These are phyloP conservation scores for Arabidopsis suecica DNA, from an alignment of 345 rosid genomes.

Conservation along the genomic window DNA sequence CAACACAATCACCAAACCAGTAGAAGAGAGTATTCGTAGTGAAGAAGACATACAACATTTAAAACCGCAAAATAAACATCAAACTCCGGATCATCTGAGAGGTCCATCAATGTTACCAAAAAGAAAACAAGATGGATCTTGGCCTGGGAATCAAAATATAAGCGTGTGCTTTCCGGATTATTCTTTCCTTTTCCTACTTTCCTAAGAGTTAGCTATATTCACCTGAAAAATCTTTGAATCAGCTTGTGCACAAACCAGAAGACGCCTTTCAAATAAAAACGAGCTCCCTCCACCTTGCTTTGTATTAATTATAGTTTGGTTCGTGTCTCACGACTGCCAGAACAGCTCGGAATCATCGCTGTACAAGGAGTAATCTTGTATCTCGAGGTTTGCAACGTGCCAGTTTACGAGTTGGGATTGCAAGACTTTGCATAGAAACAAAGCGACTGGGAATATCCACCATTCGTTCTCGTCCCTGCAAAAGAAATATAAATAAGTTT, in stretches of 20 bases:
- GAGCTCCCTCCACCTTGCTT: conserved; percentile 42
- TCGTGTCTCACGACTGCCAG: conserved; percentile 65
- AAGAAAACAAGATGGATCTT: conserved; percentile 40
- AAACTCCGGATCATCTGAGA: conserved; percentile 22
- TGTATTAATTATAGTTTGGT: conserved; percentile 22
- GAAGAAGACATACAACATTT: conserved; percentile 5
- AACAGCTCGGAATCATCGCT: conserved; percentile 75
- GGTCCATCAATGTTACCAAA: conserved; percentile 40
- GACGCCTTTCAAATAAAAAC: conserved; percentile 41
- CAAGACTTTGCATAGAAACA: conserved; percentile 70
- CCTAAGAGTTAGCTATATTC: conserved; percentile 49
- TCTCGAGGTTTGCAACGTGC: conserved; percentile 90
- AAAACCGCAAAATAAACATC: conserved; percentile 24
- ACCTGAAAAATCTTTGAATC: conserved; percentile 43
- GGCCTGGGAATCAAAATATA: conserved; percentile 25
- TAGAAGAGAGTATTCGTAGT: not conserved
- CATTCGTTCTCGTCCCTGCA: conserved; percentile 95
- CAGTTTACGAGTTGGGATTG: conserved; percentile 76
- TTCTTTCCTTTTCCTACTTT: conserved; percentile 39
- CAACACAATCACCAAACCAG: conserved; percentile 21
- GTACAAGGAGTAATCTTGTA: conserved; percentile 85
- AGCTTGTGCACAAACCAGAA: conserved; percentile 48
- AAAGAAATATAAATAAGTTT: conserved; percentile 5
- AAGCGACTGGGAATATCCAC: conserved; percentile 93
- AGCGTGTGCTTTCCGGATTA: conserved; percentile 40